Percentiles rank a stretch among this genome's conserved stretches.
Conservation (phyloP, 305 asterid genomes). For the Fraxinus angustifolia region DNA sequence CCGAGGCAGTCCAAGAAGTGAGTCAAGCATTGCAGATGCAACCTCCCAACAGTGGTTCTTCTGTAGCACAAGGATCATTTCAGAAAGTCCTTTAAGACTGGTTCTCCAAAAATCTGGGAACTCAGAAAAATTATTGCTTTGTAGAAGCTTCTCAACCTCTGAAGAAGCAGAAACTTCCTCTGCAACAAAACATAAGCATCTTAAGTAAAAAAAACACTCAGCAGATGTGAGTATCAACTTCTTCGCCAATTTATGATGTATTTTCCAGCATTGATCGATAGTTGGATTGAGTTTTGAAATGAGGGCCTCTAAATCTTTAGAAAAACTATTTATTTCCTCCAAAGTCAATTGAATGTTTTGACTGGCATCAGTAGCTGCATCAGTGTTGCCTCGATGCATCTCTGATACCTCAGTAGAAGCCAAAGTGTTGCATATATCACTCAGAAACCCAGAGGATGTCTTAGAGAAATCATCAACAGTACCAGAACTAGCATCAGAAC, state of each 20-base stretch:
- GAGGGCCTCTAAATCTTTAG: constrained; percentile 50
- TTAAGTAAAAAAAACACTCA: constrained; percentile 73
- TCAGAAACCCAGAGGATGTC: constrained; percentile 54
- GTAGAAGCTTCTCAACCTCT: constrained; percentile 37
- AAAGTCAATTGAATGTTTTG: constrained; percentile 42
- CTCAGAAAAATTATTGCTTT: constrained; percentile 31
- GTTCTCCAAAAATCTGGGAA: constrained; percentile 46
- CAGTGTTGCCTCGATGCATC: constrained; percentile 32
- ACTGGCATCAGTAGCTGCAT: constrained; percentile 33
- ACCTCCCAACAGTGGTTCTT: constrained; percentile 82
- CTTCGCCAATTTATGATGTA: constrained; percentile 69
- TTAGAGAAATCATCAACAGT: constrained; percentile 41
- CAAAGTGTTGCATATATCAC: constrained; percentile 45
- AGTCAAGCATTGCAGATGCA: constrained; percentile 66
- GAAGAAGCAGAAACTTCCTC: constrained; percentile 40
- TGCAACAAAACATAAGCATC: constrained; percentile 45
- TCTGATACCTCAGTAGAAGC: constrained; percentile 35
- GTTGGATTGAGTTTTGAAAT: constrained; percentile 60
- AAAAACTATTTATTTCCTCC: constrained; percentile 51
- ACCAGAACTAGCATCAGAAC: constrained; percentile 42
- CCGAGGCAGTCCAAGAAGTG: constrained; percentile 64
- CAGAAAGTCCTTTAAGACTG: constrained; percentile 65
- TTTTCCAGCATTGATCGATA: constrained; percentile 69
- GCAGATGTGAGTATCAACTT: constrained; percentile 59
- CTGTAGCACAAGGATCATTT: constrained; percentile 59